Percentiles rank a stretch among this genome's conserved stretches.
Evolutionary conservation across 768 basidiomycete genomes (phyloP).

Genomic region (Porphyrellus cyaneotinctus): DNA sequence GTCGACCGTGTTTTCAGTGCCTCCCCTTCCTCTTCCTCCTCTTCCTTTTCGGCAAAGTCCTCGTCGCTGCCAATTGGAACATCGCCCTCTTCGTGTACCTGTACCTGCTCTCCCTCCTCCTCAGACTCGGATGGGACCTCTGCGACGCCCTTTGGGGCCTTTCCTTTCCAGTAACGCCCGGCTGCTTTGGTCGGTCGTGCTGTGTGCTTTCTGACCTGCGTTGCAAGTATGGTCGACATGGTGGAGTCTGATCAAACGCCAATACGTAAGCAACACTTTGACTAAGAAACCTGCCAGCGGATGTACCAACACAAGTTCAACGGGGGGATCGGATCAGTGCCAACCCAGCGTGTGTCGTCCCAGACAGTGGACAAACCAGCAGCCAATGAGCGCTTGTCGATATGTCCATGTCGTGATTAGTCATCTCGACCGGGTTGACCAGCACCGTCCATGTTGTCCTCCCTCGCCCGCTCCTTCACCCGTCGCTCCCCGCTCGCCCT

Average conservation of each 20-base stretch:
- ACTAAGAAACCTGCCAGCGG: too few relatives aligned
- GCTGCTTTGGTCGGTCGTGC: constrained; percentile 76
- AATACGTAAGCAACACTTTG: constrained; percentile 17
- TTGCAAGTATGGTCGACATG: constrained; percentile 34
- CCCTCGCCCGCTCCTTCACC: constrained; percentile 9
- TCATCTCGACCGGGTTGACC: constrained; percentile 9
- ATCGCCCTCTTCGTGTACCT: constrained; percentile 48
- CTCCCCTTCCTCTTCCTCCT: constrained; percentile 45
- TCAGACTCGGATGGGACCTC: constrained; percentile 64
- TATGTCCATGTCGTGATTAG: constrained; percentile 14
- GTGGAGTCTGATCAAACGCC: not conserved
- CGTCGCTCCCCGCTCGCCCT: not conserved
- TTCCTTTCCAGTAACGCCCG: constrained; percentile 87
- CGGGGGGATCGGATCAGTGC: too few relatives aligned
- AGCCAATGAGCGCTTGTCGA: not conserved
- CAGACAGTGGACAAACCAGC: too few relatives aligned
- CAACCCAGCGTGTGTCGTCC: too few relatives aligned
- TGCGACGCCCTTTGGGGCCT: constrained; percentile 71
- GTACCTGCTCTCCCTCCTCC: constrained; percentile 50
- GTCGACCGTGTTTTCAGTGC: constrained; percentile 37
- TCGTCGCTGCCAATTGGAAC: constrained; percentile 57
- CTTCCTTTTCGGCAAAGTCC: constrained; percentile 44
- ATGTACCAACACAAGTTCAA: too few relatives aligned
- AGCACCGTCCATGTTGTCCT: constrained; percentile 20
- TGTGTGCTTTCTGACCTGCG: constrained; percentile 58